These are phyloP conservation scores for Helianthus annuus DNA, from an alignment of 129 eudicot genomes.

Conservation along the genomic window DNA sequence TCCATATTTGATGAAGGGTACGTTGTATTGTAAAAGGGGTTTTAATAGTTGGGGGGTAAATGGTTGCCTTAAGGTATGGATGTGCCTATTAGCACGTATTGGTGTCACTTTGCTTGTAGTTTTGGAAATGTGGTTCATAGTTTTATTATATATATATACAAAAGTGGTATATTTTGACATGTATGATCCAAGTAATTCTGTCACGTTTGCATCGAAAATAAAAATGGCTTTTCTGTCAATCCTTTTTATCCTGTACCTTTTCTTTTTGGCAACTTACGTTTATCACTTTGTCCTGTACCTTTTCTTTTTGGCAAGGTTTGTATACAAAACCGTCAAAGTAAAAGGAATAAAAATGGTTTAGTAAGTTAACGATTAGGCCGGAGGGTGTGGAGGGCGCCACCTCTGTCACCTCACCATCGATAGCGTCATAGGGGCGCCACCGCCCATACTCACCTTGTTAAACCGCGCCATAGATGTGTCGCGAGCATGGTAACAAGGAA, in stretches of 20 bases:
- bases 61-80: constrained; percentile 50
- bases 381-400: no score
- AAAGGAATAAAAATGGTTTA: no score
- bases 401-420: no score
- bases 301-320: not conserved
- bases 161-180: constrained; percentile 48
- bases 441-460: no score
- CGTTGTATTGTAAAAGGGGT: constrained; percentile 5
- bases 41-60: constrained; percentile 28
- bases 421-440: no score
- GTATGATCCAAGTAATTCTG: constrained; percentile 25
- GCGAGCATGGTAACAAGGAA: no score
- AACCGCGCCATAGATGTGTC: no score
- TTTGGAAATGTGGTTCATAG: constrained; percentile 44
- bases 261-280: constrained; percentile 6
- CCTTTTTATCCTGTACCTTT: not conserved
- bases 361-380: no score
- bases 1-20: constrained; percentile 30
- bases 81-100: constrained; percentile 38
- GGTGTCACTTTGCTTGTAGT: constrained; percentile 45
- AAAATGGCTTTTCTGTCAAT: constrained; percentile 21
- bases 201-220: constrained; percentile 24
- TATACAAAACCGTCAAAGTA: no score
- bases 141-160: constrained; percentile 18
- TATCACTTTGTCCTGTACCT: not conserved